Base-by-base conservation (phyloP, 75 land plant species). In the Chamaecyparis obtusa region DNA sequence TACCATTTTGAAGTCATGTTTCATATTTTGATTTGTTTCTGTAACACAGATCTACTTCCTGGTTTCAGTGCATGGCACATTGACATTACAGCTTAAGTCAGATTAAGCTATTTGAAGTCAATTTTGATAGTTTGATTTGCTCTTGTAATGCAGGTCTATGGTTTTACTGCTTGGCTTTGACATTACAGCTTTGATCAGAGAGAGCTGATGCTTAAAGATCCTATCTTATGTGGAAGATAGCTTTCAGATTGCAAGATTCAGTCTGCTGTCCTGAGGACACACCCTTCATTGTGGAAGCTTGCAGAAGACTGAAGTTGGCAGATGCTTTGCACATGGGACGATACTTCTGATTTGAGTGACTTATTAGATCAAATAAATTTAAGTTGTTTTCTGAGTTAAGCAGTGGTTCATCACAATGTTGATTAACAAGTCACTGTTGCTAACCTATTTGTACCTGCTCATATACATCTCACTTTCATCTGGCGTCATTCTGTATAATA, bases 391-490 rank as follows among this genome's bases (percentile, higher is more conserved):
- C 86, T 80, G 55, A 75, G 86, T 46, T 51, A 51, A 51, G 3
- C 33, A 48, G 41, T 37, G 69, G 60, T 64, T 69, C 39, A 37
- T 69, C 49, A 75, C 54, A 15, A 90, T 39, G 83, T 82, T 95
- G 95, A 88, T 96, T 48, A 92, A 86, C 88, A 93, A 87, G 75
- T 84, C 93, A 69, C 97, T 96, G 79, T 3, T 95, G 51, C 85
- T 94, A 75, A 97, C 97, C 35, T 97, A 97, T 85, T 83, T 97
- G 44, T 97, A 96, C 88, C 84, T 97, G 35, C 89, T 97, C 2
- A 90, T 94, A 46, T 97, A 97, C 90, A 96, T 97, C 56, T 80
- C 93, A n/a, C 96, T 97, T 19, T 97, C 99, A 8, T 97, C 99
- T 2, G 97, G 95, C 56, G 99, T 97, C 86, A 97, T 97, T 49